These are phyloP conservation scores for Avena atlantica DNA, from an alignment of 176 grass and related monocot species.

Conservation along the genomic window DNA sequence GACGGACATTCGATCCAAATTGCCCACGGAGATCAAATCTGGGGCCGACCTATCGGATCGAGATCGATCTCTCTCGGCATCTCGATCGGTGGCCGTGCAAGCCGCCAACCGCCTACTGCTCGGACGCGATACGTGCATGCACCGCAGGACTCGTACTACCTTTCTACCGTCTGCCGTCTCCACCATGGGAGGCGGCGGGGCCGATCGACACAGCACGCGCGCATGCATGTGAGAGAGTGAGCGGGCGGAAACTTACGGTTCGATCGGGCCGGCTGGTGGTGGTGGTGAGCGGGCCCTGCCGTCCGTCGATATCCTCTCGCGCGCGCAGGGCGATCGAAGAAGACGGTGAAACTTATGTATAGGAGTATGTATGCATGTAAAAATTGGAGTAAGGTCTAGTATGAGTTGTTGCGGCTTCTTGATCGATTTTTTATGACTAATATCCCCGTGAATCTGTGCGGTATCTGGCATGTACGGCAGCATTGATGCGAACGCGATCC, in stretches of 20 bases:
- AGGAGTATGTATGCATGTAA: no score
- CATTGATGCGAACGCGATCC: background rate
- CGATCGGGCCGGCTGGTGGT: no score
- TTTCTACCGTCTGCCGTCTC: background rate
- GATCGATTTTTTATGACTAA: no score
- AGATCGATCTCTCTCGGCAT: background rate
- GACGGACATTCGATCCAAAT: slow-evolving; percentile 6
- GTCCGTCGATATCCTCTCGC: background rate
- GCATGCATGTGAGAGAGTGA: background rate
- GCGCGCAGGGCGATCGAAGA: background rate
- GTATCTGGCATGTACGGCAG: background rate
- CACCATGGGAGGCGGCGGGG: background rate
- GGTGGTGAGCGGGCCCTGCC: background rate
- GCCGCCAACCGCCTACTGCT: background rate
- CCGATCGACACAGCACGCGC: background rate
- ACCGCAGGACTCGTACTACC: background rate
- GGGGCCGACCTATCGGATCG: background rate
- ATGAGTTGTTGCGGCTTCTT: no score
- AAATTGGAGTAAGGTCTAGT: no score
- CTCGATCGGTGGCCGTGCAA: background rate
- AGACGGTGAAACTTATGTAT: background rate
- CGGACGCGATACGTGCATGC: background rate
- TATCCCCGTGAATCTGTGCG: no score
- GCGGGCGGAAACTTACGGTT: background rate
- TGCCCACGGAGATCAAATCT: slow-evolving; percentile 21